Conservation (phyloP, 2,329 filamentous ascomycete genomes). For the Alternaria ventricosa region DNA sequence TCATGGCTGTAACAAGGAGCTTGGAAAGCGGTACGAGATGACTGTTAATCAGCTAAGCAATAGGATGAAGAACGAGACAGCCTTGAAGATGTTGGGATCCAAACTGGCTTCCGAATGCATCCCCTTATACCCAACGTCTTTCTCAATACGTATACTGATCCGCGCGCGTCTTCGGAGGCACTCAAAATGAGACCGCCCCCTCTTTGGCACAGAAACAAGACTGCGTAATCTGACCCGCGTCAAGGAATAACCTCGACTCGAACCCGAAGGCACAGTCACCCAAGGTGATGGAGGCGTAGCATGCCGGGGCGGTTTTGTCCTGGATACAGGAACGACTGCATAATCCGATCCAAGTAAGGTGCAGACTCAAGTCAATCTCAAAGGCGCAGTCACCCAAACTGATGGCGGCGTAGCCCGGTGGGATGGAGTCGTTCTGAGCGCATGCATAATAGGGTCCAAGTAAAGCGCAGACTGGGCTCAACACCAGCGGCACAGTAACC, state of each 20-base stretch:
- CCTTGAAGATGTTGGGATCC: background rate
- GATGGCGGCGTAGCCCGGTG: background rate
- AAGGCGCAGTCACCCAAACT: background rate
- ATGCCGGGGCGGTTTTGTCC: background rate
- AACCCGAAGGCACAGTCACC: background rate
- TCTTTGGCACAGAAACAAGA: background rate
- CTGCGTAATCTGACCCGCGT: background rate
- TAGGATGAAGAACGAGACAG: background rate
- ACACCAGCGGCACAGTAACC: background rate
- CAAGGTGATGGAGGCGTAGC: background rate
- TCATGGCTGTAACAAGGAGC: background rate
- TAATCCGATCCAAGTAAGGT: background rate
- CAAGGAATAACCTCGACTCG: background rate
- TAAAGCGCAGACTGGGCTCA: background rate
- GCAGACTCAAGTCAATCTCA: background rate
- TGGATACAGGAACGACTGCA: background rate
- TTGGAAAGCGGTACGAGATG: background rate
- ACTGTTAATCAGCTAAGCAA: background rate
- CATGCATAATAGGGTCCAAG: background rate
- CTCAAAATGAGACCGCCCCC: background rate
- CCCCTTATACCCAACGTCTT: background rate
- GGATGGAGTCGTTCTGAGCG: background rate
- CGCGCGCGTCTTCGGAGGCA: background rate
- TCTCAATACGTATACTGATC: background rate
- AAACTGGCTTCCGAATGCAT: background rate